These are phyloP conservation scores for Osmanthus fragrans DNA, from an alignment of 257 asterid genomes.

Conservation along the genomic window DNA sequence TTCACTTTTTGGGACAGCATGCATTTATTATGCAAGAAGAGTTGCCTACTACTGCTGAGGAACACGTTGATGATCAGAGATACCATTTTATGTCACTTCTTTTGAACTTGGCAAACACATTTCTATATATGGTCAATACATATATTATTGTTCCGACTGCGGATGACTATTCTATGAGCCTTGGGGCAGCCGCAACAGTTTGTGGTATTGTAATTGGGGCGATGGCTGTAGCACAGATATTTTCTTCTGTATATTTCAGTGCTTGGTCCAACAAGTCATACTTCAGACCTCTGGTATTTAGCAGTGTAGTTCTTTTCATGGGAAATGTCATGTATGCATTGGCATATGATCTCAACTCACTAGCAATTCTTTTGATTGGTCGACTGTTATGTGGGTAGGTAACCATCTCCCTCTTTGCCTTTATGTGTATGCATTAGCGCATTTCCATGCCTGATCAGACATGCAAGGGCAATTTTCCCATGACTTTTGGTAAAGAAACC, in stretches of 20 bases:
- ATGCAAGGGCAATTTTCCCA: background rate
- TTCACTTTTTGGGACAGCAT: slow-evolving; percentile 85
- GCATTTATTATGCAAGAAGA: slow-evolving; percentile 97
- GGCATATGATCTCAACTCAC: slow-evolving; percentile 82
- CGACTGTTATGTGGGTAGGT: slow-evolving; percentile 87
- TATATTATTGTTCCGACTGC: slow-evolving; percentile 98
- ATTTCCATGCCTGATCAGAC: slow-evolving; percentile 4
- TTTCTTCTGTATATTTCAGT: slow-evolving; percentile 95
- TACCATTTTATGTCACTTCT: slow-evolving; percentile 92
- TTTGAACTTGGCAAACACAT: slow-evolving; percentile 88
- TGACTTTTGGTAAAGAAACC: background rate
- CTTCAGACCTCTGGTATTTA: slow-evolving; percentile 82
- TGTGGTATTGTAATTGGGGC: slow-evolving; percentile 95
- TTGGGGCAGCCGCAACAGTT: slow-evolving; percentile 96
- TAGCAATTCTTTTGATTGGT: slow-evolving; percentile 72
- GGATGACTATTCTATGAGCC: slow-evolving; percentile 94
- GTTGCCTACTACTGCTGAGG: slow-evolving; percentile 64
- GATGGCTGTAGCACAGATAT: slow-evolving; percentile 96
- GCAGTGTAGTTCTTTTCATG: slow-evolving; percentile 76
- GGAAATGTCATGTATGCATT: slow-evolving; percentile 82
- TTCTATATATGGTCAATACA: slow-evolving; percentile 95
- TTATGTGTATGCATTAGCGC: slow-evolving; percentile 5
- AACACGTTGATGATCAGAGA: slow-evolving; percentile 62
- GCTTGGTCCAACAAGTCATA: slow-evolving; percentile 98
- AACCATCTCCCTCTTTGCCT: slow-evolving; percentile 27